Conservation (phyloP, 371 early-diverging fungal genomes). For the Batkoa obscura region DNA sequence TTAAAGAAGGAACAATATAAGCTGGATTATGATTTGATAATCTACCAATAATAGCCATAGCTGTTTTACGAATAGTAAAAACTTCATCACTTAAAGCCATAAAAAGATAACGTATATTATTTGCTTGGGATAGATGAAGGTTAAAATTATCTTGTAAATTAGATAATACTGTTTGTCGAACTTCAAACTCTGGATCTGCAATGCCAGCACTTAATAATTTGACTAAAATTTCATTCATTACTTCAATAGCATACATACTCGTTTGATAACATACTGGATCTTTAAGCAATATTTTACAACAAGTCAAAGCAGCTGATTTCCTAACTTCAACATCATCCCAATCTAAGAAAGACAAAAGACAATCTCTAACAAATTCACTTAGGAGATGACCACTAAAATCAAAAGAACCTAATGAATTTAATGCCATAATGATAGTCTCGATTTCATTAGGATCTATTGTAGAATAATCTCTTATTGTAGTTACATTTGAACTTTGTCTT, state of each 20-base stretch:
- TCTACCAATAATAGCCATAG: slow-evolving; percentile 73
- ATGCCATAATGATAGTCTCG: slow-evolving; percentile 64
- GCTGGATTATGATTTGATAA: slow-evolving; percentile 78
- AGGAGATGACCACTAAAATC: slow-evolving; percentile 69
- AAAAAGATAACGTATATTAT: slow-evolving; percentile 72
- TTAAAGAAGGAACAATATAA: slow-evolving; percentile 81
- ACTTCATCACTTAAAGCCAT: slow-evolving; percentile 85
- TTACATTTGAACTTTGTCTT: slow-evolving; percentile 7
- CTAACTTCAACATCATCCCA: slow-evolving; percentile 68
- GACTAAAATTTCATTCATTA: slow-evolving; percentile 76
- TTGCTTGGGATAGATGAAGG: slow-evolving; percentile 74
- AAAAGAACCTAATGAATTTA: slow-evolving; percentile 72
- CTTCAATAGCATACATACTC: slow-evolving; percentile 64
- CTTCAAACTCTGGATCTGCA: slow-evolving; percentile 68
- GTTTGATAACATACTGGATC: slow-evolving; percentile 60
- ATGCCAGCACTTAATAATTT: slow-evolving; percentile 75
- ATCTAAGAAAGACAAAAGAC: slow-evolving; percentile 67
- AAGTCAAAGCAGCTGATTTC: slow-evolving; percentile 73
- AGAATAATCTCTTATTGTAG: no score
- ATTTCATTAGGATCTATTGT: slow-evolving; percentile 9
- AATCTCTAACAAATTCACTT: slow-evolving; percentile 79
- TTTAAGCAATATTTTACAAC: slow-evolving; percentile 59
- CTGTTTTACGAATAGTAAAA: slow-evolving; percentile 71
- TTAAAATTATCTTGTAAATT: slow-evolving; percentile 73
- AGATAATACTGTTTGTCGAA: slow-evolving; percentile 59